phyloP scores from a whole-genome alignment of 495 filamentous ascomycete species.

The Hyaloscypha variabilis region DNA sequence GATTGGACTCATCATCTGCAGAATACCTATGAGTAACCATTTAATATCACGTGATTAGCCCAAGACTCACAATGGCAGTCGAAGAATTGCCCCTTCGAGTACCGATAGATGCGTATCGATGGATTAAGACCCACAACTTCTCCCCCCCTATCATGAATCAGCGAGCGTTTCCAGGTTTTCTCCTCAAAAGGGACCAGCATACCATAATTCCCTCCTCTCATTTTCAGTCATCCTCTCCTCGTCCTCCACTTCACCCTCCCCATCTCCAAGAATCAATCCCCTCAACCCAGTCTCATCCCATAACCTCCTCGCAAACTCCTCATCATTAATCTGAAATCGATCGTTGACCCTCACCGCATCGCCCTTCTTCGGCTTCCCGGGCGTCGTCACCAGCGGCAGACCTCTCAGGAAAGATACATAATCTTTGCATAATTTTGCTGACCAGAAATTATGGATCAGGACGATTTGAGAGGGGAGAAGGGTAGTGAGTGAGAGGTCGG shows the following conservation, averaged over 20 bases:
- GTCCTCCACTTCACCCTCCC: slow-evolving; percentile 28
- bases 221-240: slow-evolving; percentile 27
- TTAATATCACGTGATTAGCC: slow-evolving; percentile 6
- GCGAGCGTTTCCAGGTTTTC: not conserved
- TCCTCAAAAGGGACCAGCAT: not conserved
- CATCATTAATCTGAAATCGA: slow-evolving; percentile 82
- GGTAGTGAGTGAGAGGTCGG: slow-evolving; percentile 61
- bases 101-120: slow-evolving; percentile 92
- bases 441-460: slow-evolving; percentile 76
- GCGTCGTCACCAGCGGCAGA: slow-evolving; percentile 78
- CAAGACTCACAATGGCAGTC: slow-evolving; percentile 74
- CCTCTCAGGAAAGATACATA: slow-evolving; percentile 79
- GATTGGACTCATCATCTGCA: slow-evolving; percentile 79
- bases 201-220: slow-evolving; percentile 41
- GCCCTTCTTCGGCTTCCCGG: slow-evolving; percentile 80
- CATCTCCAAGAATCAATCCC: slow-evolving; percentile 44
- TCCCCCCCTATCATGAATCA: slow-evolving; percentile 66
- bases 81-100: slow-evolving; percentile 84
- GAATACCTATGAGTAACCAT: not conserved
- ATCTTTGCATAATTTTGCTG: slow-evolving; percentile 75
- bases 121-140: slow-evolving; percentile 83
- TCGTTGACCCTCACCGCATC: slow-evolving; percentile 90
- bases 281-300: slow-evolving; percentile 68
- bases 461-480: slow-evolving; percentile 67
- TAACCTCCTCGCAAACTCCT: slow-evolving; percentile 69